Conservation (phyloP, 2,329 filamentous ascomycete genomes). For the Leptographium radiaticola region DNA sequence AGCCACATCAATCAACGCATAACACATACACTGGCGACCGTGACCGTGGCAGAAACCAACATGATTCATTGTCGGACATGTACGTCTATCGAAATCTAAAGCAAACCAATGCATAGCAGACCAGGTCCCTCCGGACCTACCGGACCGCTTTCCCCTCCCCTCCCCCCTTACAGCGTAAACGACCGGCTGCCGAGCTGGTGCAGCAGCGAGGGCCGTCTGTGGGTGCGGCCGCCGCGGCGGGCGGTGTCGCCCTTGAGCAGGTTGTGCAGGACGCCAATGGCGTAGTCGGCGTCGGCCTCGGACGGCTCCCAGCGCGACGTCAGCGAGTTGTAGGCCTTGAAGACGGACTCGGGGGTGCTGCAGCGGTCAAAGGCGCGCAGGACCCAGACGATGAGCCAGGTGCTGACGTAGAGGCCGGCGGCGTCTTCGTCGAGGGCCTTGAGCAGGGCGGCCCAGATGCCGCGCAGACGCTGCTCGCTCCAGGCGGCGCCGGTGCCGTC, state of each 20-base stretch:
- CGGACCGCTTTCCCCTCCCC: no score
- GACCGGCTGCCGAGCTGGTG: conserved; percentile 4
- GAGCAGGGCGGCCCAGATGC: conserved; percentile 53
- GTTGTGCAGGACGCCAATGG: conserved; percentile 31
- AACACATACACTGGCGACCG: no score
- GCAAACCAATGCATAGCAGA: no score
- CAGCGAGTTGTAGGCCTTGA: conserved; percentile 40
- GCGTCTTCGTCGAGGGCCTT: conserved; percentile 34
- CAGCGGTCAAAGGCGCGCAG: conserved; percentile 52
- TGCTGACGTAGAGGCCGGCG: conserved; percentile 36
- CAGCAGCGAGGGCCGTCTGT: background rate
- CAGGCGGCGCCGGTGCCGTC: conserved; percentile 49
- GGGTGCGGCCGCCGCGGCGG: background rate
- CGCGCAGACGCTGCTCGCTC: conserved; percentile 55
- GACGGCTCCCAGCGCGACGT: conserved; percentile 33
- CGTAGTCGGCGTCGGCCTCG: conserved; percentile 27
- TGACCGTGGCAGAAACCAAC: background rate
- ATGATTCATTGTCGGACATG: no score
- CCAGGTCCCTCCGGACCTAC: no score
- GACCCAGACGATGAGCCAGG: conserved; percentile 48
- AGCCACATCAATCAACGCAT: no score
- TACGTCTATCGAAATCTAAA: no score
- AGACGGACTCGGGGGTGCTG: conserved; percentile 33
- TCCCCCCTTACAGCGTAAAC: background rate
- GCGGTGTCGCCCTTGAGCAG: conserved; percentile 20